Percentiles rank a stretch among this genome's conserved stretches.
Conservation (phyloP, 1,284 basidiomycete genomes). For the Boletus smithii region DNA sequence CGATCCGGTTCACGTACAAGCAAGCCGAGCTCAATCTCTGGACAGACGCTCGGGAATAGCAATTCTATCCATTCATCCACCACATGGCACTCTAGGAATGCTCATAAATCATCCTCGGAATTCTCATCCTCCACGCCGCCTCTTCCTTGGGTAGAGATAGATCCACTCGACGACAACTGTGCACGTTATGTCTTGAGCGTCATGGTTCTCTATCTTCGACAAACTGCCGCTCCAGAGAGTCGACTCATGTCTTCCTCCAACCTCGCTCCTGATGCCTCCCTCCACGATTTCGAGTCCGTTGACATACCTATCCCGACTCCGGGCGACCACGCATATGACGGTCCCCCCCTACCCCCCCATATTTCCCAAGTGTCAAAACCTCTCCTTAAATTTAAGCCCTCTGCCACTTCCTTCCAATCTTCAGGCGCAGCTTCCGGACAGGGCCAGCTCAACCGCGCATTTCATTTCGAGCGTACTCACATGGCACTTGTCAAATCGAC, state of each 20-base stretch:
- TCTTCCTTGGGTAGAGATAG: slow-evolving; percentile 59
- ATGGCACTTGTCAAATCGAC: slow-evolving; percentile 57
- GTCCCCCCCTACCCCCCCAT: slow-evolving; percentile 31
- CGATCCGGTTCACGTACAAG: slow-evolving; percentile 43
- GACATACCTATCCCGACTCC: slow-evolving; percentile 40
- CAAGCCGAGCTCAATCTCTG: slow-evolving; percentile 32
- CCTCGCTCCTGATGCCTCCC: slow-evolving; percentile 61
- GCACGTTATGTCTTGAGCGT: slow-evolving; percentile 85
- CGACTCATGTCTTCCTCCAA: slow-evolving; percentile 62
- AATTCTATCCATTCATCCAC: slow-evolving; percentile 17
- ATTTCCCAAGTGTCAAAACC: slow-evolving; percentile 32
- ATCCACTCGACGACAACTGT: slow-evolving; percentile 79
- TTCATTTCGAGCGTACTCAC: slow-evolving; percentile 65
- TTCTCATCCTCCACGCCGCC: slow-evolving; percentile 38
- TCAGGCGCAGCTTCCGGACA: slow-evolving; percentile 22
- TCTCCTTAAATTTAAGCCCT: slow-evolving; percentile 31
- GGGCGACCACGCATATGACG: slow-evolving; percentile 21
- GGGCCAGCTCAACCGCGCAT: slow-evolving; percentile 34
- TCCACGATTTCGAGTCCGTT: slow-evolving; percentile 66
- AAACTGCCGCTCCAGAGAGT: slow-evolving; percentile 58
- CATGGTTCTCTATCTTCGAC: slow-evolving; percentile 78
- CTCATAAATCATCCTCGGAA: slow-evolving; percentile 39
- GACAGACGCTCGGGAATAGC: slow-evolving; percentile 14
- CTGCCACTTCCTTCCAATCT: slow-evolving; percentile 36
- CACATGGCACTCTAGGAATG: slow-evolving; percentile 32